Conservation (phyloP, 2,329 filamentous ascomycete species). For the Basipetospora sp. region DNA sequence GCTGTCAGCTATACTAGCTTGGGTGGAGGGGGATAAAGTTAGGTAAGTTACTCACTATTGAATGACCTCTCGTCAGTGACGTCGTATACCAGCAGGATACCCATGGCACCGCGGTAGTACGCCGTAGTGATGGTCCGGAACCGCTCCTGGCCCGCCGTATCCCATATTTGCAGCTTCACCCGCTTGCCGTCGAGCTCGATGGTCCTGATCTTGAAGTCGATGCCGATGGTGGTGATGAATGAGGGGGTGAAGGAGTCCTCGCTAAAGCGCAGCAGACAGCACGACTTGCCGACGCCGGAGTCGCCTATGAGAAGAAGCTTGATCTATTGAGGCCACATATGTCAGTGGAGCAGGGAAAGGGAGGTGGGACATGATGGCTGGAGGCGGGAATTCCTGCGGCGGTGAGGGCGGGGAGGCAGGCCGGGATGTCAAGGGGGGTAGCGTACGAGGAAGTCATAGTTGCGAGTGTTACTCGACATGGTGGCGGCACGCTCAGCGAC, state of each 20-base stretch:
- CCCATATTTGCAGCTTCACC: constrained; percentile 99
- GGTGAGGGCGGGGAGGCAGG: constrained; percentile 10
- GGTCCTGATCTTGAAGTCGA: constrained; percentile 99
- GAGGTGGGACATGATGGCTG: constrained; percentile 3
- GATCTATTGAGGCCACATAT: too few relatives aligned
- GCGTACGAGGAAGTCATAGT: constrained; percentile 96
- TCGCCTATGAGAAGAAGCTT: constrained; percentile 94
- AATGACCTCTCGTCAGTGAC: constrained; percentile 94
- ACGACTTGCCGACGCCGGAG: constrained; percentile 92
- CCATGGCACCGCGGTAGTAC: constrained; percentile 97
- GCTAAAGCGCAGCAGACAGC: constrained; percentile 89
- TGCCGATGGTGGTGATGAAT: constrained; percentile 97
- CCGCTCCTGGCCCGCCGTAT: constrained; percentile 93
- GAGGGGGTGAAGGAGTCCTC: constrained; percentile 95
- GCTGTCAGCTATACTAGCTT: constrained; percentile 7
- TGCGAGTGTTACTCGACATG: constrained; percentile 84
- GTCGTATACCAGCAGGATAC: constrained; percentile 93
- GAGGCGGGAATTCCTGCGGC: too few relatives aligned
- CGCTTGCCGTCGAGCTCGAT: constrained; percentile 98
- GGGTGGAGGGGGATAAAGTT: neutral
- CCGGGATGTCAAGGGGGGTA: constrained; percentile 11
- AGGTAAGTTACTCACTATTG: constrained; percentile 62
- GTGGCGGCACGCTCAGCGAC: constrained; percentile 14
- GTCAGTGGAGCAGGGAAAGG: too few relatives aligned
- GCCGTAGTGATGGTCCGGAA: constrained; percentile 98